A percentile compares a stretch with the other conserved stretches of the same genome.
Conservation (phyloP, 257 asterid species). For the Solanum virginianum region DNA sequence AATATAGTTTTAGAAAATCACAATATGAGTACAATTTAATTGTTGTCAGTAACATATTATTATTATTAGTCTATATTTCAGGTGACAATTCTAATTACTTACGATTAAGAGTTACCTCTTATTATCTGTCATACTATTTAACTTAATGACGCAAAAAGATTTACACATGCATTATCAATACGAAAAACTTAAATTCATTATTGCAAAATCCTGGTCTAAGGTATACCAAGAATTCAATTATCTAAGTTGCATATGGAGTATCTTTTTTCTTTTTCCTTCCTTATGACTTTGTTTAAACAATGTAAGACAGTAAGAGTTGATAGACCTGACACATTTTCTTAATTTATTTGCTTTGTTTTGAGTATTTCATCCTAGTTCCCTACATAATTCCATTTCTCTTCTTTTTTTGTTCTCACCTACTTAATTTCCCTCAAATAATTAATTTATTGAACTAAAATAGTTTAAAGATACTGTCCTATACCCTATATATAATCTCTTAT, state of each 20-base stretch:
- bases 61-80: not conserved
- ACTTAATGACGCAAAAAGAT: not conserved
- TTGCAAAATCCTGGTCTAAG: not conserved
- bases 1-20: not conserved
- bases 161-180: not conserved
- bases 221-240: not conserved
- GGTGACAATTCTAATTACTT: not conserved
- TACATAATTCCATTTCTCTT: not conserved
- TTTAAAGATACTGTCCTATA: not conserved
- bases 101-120: not conserved
- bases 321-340: not conserved
- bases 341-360: not conserved
- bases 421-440: not conserved
- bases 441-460: not conserved
- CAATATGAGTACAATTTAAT: not conserved
- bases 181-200: not conserved
- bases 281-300: not conserved
- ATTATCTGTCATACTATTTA: not conserved
- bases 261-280: not conserved
- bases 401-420: not conserved
- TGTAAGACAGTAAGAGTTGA: not conserved
- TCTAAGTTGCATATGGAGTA: not conserved
- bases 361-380: not conserved
- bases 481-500: not conserved
- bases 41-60: not conserved